Base-by-base conservation (phyloP, 345 rosid species). In the Arabidopsis arenosa region DNA sequence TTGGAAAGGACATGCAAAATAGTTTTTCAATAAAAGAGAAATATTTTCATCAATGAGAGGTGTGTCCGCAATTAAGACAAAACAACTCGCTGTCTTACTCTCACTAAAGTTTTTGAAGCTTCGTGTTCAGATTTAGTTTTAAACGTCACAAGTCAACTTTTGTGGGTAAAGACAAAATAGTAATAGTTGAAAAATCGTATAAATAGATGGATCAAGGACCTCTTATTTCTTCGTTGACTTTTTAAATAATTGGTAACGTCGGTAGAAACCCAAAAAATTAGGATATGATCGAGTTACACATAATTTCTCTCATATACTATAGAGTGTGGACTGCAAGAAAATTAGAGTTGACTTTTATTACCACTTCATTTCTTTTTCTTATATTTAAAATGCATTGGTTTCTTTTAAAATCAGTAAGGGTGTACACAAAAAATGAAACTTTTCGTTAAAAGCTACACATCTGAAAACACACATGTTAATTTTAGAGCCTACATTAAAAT, bases 161-260 rank as follows among this genome's bases (percentile, higher is more conserved):
- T 61, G 49, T 60, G 48, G 56, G 47, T 68, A 54, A 35, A n/a
- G 43, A 76, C 80, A 62, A 69, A 49, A 60, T 33, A 68, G 55
- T 23, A 10, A 40, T 60, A 1, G 67, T 66, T 28, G 32, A 28
- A 23, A 23, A 23, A 23, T 23, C 26, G 26, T 23, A 23, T 23
- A 23, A 23, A 23, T 23, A 23, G 26, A 23, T 23, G 26, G 26
- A 23, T 23, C 26, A 23, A 23, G 26, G 18, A 56, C 12, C 57
- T 18, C 37, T 10, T 14, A 41, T 41, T 41, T 41, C 37, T 26
- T 47, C 59, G 59, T 47, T 71, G 6, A 72, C 68, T 51, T 59
- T 72, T 41, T 23, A 9, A 41, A 41, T 40, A 23, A 26, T 28
- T 72, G 32, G 75, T n/a, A 36, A 37, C 30, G 13, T 26, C 5